A percentile compares a stretch with the other conserved stretches of the same genome.
phyloP scores from a whole-genome alignment of 148 eudicot genomes.

The Heliosperma pusillum region DNA sequence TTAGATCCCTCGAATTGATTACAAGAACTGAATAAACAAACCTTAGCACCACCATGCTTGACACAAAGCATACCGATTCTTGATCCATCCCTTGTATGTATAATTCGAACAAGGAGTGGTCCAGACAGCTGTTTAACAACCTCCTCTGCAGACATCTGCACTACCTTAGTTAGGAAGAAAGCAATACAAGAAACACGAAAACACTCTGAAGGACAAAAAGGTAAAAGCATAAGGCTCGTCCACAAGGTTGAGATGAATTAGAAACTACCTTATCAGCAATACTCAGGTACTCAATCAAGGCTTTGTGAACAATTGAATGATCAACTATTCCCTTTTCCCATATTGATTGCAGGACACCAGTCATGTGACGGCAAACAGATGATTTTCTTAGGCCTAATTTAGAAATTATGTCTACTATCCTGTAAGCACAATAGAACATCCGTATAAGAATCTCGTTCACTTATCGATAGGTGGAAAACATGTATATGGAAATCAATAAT shows the following conservation, averaged over 20 bases:
- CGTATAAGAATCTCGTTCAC: not conserved
- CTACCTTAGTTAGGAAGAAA: constrained; percentile 27
- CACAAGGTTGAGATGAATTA: not conserved
- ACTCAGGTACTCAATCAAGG: constrained; percentile 69
- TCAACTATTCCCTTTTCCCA: constrained; percentile 95
- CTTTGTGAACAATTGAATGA: constrained; percentile 85
- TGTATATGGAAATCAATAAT: too few species aligned
- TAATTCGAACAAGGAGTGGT: constrained; percentile 71
- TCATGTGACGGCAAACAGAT: constrained; percentile 77
- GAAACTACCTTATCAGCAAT: constrained; percentile 77
- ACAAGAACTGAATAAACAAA: constrained; percentile 24
- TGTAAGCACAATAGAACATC: constrained; percentile 31
- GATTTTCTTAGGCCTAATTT: constrained; percentile 66
- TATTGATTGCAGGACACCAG: constrained; percentile 66
- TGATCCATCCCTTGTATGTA: constrained; percentile 83
- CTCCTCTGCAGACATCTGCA: constrained; percentile 74
- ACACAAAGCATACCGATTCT: constrained; percentile 74
- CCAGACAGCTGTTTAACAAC: constrained; percentile 71
- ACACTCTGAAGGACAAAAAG: not conserved
- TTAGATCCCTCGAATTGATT: not conserved
- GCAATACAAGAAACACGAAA: not conserved
- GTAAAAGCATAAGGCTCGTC: too few species aligned
- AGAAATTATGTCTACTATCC: constrained; percentile 76
- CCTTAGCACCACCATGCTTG: constrained; percentile 94
- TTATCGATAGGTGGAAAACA: not conserved